Evolutionary conservation across 331 rosid genomes (phyloP), one percentile per base, ranked within the genome.

Genomic region (Saraca asoca): DNA sequence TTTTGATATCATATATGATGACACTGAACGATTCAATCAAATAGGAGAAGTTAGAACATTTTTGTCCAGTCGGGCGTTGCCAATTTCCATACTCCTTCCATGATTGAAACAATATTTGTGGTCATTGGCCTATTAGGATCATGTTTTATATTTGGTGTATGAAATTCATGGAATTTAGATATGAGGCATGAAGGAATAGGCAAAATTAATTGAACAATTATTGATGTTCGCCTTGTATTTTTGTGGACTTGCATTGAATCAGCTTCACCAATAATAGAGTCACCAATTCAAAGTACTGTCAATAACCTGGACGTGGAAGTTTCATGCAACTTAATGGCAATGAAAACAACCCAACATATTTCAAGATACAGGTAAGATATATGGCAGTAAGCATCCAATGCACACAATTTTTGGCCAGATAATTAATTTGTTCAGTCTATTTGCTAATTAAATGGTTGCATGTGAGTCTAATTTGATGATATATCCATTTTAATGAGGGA

Each of bases 91-190:
- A 64, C 57, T 19, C 67, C 37, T 43, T 5, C 31, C 34, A 2
- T 54, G 53, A 54, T 58, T 62, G 45, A 46, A 53, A 76, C 79
- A 73, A 43, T 72, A 53, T 58, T n/a, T 73, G 66, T 71, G 74
- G 76, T 66, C 70, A 58, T 35, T 56, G 59, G 66, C 72, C 73
- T 67, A 59, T 76, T 46, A 35, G 44, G 41, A 24, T 55, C 58
- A 12, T 15, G 38, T 60, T 72, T 51, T 69, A 34, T 6, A 41
- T 53, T 51, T 46, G 66, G 20, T 49, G 74, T 65, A 49, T 76
- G 72, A 52, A 78, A 76, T 64, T 71, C 61, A 61, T 63, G 49
- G n/a, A 39, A 59, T 62, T 71, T 45, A 67, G 73, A 77, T 79
- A 74, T 35, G 62, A 69, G 29, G 74, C 75, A 75, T 6, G 31